Conservation (phyloP, 2,329 filamentous ascomycete species). For the Exophiala sp. region DNA sequence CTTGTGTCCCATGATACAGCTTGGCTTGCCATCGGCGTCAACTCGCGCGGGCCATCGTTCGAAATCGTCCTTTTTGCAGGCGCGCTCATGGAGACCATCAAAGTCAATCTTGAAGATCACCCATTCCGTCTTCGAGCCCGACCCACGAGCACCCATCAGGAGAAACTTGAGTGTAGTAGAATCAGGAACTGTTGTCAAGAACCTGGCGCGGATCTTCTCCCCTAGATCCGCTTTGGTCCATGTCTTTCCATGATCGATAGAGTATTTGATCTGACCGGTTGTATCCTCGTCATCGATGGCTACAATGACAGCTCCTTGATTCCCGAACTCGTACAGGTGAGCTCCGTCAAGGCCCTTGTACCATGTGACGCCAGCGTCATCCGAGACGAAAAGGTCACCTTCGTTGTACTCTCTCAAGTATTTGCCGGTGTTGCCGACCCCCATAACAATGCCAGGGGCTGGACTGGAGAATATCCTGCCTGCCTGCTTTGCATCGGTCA, state of each 20-base stretch:
- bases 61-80: slow-evolving; percentile 71
- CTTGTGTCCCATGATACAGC: slow-evolving; percentile 92
- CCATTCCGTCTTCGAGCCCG: slow-evolving; percentile 49
- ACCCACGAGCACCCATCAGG: slow-evolving; percentile 58
- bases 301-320: slow-evolving; percentile 81
- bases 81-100: slow-evolving; percentile 67
- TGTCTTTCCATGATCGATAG: slow-evolving; percentile 77
- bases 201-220: slow-evolving; percentile 62
- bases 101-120: slow-evolving; percentile 78
- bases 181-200: slow-evolving; percentile 83
- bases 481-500: slow-evolving; percentile 74
- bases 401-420: slow-evolving; percentile 64
- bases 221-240: slow-evolving; percentile 69
- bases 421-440: slow-evolving; percentile 81
- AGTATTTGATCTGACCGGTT: slow-evolving; percentile 66
- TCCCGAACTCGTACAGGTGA: slow-evolving; percentile 94
- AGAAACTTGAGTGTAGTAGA: slow-evolving; percentile 90
- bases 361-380: slow-evolving; percentile 87
- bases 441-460: slow-evolving; percentile 89
- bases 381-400: slow-evolving; percentile 78
- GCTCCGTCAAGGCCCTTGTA: slow-evolving; percentile 64
- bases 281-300: slow-evolving; percentile 65
- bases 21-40: slow-evolving; percentile 71
- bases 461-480: slow-evolving; percentile 90
- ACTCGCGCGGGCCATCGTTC: slow-evolving; percentile 83